Conservation (phyloP, 768 basidiomycete genomes). For the Boletus bicolor region DNA sequence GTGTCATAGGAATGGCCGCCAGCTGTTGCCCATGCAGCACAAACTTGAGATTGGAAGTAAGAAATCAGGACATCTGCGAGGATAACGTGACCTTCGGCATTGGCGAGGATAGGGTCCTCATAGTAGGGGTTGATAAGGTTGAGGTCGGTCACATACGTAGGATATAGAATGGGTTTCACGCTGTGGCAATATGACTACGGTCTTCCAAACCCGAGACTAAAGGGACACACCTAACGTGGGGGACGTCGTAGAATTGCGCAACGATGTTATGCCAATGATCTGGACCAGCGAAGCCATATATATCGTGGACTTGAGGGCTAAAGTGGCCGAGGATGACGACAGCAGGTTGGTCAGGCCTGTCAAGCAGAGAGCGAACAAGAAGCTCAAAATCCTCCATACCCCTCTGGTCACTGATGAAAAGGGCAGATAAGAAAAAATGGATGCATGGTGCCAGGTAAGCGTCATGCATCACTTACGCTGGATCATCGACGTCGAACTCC, state of each 20-base stretch:
- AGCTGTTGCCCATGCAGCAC: constrained; percentile 76
- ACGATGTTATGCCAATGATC: constrained; percentile 88
- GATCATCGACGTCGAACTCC: constrained; percentile 91
- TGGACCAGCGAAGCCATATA: constrained; percentile 83
- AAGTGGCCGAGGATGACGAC: constrained; percentile 96
- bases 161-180: constrained; percentile 78
- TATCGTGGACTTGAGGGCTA: constrained; percentile 75
- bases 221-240: constrained; percentile 65
- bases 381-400: constrained; percentile 87
- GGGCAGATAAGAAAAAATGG: background rate
- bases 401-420: constrained; percentile 52
- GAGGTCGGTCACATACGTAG: constrained; percentile 76
- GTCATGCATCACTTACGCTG: constrained; percentile 54
- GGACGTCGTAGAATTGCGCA: constrained; percentile 96
- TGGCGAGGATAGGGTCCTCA: constrained; percentile 81
- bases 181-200: constrained; percentile 33
- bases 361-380: constrained; percentile 86
- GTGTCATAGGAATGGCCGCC: constrained; percentile 65
- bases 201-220: background rate
- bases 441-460: background rate
- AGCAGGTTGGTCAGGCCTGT: constrained; percentile 88
- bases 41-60: constrained; percentile 89
- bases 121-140: constrained; percentile 66
- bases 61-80: constrained; percentile 89
- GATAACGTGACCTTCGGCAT: constrained; percentile 73